Evolutionary conservation across 1,284 basidiomycete genomes (phyloP).

Genomic region (Amylostereum areolatum): DNA sequence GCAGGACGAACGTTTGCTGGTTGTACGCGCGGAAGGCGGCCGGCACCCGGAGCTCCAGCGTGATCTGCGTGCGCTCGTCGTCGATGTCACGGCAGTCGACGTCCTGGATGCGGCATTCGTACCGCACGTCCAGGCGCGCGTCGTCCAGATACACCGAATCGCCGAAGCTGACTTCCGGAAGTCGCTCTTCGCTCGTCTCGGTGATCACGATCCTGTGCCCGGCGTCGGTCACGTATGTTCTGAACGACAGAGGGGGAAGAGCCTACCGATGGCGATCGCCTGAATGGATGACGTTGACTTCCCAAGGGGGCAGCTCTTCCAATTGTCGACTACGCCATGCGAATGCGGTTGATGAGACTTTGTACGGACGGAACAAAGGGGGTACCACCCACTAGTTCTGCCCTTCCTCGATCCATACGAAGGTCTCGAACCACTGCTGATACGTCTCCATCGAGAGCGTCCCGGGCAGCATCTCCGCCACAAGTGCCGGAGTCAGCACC

Average conservation of each 20-base stretch:
- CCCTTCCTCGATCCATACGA: slow-evolving; percentile 43
- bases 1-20: background rate
- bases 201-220: background rate
- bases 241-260: too few species aligned
- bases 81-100: background rate
- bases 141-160: slow-evolving; percentile 2
- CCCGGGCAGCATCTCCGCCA: too few species aligned
- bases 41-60: background rate
- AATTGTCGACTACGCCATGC: too few species aligned
- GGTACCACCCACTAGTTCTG: slow-evolving; percentile 30
- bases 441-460: slow-evolving; percentile 31
- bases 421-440: slow-evolving; percentile 30
- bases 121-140: background rate
- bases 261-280: too few species aligned
- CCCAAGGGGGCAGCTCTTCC: too few species aligned
- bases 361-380: too few species aligned
- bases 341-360: too few species aligned
- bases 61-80: background rate
- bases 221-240: too few species aligned
- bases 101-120: slow-evolving; percentile 13
- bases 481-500: too few species aligned
- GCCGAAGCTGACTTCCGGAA: slow-evolving; percentile 4
- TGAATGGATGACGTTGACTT: too few species aligned
- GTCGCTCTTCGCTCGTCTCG: slow-evolving; percentile 6
- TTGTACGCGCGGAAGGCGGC: background rate